Base-by-base conservation (phyloP, 306 rosid species). In the Citrullus amarus region DNA sequence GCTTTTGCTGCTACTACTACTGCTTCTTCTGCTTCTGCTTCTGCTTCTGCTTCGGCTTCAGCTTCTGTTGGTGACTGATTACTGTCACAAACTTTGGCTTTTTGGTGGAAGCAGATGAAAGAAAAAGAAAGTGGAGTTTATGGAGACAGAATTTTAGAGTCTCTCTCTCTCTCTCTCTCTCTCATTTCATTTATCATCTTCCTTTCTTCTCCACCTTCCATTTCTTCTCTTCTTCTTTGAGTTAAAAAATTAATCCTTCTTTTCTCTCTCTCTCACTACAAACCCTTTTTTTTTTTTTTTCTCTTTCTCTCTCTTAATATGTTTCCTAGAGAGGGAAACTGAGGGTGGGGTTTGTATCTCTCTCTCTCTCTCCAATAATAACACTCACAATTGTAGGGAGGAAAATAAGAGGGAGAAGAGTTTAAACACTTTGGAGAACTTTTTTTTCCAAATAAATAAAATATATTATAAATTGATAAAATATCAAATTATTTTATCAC, bases 341-440 rank as follows among this genome's bases (percentile, higher is more conserved):
- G 79, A 78, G 80, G 75, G 86, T 85, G 85, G 89, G 80, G 80
- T 82, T 86, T 41, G 2, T 75, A 2, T 13, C 41, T 53, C 79
- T 61, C 16, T 86, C 16, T 86, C 91, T 91, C 93, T 86, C 98
- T 82, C 92, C 88, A 91, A 92, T 90, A 79, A 92, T 87, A 86
- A 81, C 84, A 44, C 62, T 78, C 86, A 82, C 84, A 44, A 43
- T 68, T 66, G 50, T 77, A 32, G 57, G 3, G 12, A 53, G 3
- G 56, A 25, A 54, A n/a, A 20, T 1, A 9, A 59, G 70, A 44
- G 73, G 32, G 70, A 77, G 43, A 9, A 74, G 55, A 77, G 10
- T 83, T 82, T 15, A 14, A 48, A 53, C 56, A 4, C 56, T 15
- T 43, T 32, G 36, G 36, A 32, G 36, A 32, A 25, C 22, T 22